Percentiles rank a stretch among this genome's conserved stretches.
Evolutionary conservation across 1,139 yeast species (phyloP).

Genomic region (Dujonia santamariae): DNA sequence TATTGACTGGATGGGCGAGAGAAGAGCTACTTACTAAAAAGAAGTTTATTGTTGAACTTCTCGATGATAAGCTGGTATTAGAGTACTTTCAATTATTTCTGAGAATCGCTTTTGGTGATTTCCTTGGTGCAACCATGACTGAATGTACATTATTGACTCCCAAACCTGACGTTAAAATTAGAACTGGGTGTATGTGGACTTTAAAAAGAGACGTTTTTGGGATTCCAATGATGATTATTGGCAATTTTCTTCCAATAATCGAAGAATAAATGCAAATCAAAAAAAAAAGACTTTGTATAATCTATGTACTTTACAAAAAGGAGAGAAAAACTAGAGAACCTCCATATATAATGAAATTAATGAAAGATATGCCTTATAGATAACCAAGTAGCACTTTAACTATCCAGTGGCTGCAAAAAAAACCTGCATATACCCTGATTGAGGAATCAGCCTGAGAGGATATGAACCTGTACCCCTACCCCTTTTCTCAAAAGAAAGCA

Average conservation of each 20-base stretch:
- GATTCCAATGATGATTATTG: slow-evolving; percentile 87
- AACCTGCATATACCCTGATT: too few relatives aligned
- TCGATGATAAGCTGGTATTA: slow-evolving; percentile 84
- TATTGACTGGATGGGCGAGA: slow-evolving; percentile 85
- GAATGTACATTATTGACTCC: slow-evolving; percentile 75
- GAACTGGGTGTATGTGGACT: slow-evolving; percentile 88
- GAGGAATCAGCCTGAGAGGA: too few relatives aligned
- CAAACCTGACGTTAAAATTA: slow-evolving; percentile 42
- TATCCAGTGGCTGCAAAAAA: too few relatives aligned
- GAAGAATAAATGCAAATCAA: too few relatives aligned
- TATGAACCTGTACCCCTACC: too few relatives aligned
- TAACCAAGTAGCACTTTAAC: too few relatives aligned
- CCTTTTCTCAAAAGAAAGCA: too few relatives aligned
- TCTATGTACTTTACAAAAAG: too few relatives aligned
- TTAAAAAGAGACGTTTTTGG: slow-evolving; percentile 65
- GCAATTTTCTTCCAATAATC: slow-evolving; percentile 78
- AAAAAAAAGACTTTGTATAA: too few relatives aligned
- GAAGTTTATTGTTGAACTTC: slow-evolving; percentile 80
- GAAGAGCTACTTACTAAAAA: slow-evolving; percentile 53
- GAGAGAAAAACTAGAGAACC: too few relatives aligned
- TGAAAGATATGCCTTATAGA: too few relatives aligned
- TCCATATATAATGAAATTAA: too few relatives aligned
- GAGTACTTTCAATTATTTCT: slow-evolving; percentile 86
- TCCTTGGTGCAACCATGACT: slow-evolving; percentile 85
- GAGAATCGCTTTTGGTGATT: slow-evolving; percentile 87